These are phyloP conservation scores for Teunomyces cretensis DNA, from an alignment of 805 yeast genomes.

Conservation along the genomic window DNA sequence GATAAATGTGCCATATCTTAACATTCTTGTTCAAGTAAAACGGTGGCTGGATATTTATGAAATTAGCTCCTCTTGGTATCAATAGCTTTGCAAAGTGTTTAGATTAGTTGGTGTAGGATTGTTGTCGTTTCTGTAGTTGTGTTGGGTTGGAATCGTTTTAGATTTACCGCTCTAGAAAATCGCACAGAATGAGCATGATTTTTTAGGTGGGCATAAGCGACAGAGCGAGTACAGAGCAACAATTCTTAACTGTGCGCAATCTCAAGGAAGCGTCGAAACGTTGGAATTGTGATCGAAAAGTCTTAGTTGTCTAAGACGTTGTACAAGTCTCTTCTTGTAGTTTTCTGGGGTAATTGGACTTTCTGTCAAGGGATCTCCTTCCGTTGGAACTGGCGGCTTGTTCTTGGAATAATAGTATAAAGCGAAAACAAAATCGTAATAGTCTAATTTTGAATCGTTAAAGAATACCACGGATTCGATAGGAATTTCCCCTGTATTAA, in stretches of 20 bases:
- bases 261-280: not conserved
- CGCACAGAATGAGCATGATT: not conserved
- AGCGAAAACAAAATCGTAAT: not conserved
- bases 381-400: not conserved
- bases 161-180: not conserved
- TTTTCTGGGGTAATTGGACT: not conserved
- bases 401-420: not conserved
- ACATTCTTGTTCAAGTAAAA: not conserved
- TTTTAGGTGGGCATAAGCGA: not conserved
- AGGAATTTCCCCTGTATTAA: not conserved
- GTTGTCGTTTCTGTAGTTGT: not conserved
- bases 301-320: not conserved
- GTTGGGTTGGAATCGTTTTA: not conserved
- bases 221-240: not conserved
- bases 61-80: no score
- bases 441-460: not conserved
- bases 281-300: not conserved
- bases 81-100: not conserved
- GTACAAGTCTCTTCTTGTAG: not conserved
- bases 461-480: not conserved
- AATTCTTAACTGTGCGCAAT: not conserved
- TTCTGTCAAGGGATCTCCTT: not conserved
- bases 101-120: not conserved
- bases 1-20: slow-evolving; percentile 1
- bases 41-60: not conserved